Conservation (phyloP, 805 yeast species). For the Wickerhamomyces xylosicus region DNA sequence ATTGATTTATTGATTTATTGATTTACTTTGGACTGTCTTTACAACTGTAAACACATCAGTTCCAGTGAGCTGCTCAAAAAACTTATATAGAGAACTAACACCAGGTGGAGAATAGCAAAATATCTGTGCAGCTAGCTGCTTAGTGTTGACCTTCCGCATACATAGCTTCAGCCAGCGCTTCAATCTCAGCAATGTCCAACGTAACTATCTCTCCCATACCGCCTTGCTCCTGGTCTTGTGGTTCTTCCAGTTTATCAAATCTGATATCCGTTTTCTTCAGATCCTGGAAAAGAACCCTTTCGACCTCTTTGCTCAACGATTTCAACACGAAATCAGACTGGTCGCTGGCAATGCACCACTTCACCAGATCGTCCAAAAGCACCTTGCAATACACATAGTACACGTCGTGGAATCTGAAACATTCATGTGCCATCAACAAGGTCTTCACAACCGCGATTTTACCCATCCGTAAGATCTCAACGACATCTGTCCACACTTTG, state of each 20-base stretch:
- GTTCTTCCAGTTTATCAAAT: constrained; percentile 41
- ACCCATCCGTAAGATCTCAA: constrained; percentile 56
- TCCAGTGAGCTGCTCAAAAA: too few species aligned
- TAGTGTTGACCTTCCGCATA: constrained; percentile 16
- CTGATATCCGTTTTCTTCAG: constrained; percentile 37
- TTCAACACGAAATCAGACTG: constrained; percentile 47
- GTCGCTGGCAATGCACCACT: constrained; percentile 57
- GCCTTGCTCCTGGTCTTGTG: constrained; percentile 24
- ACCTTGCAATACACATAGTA: constrained; percentile 78
- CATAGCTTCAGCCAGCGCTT: constrained; percentile 44
- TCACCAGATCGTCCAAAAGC: constrained; percentile 64
- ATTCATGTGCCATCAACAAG: constrained; percentile 52
- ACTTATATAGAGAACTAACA: too few species aligned
- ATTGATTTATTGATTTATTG: too few species aligned
- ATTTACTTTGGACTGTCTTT: too few species aligned
- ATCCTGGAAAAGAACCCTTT: constrained; percentile 24
- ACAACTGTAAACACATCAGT: too few species aligned
- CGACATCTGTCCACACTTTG: constrained; percentile 70
- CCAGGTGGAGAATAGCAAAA: too few species aligned
- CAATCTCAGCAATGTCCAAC: constrained; percentile 45
- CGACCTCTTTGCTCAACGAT: constrained; percentile 56
- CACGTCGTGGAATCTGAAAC: constrained; percentile 74
- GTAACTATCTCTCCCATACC: constrained; percentile 24
- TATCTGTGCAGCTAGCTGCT: too few species aligned
- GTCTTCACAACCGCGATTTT: constrained; percentile 51